Evolutionary conservation across 1,284 basidiomycete genomes (phyloP).

Genomic region (Moesziomyces sp.): DNA sequence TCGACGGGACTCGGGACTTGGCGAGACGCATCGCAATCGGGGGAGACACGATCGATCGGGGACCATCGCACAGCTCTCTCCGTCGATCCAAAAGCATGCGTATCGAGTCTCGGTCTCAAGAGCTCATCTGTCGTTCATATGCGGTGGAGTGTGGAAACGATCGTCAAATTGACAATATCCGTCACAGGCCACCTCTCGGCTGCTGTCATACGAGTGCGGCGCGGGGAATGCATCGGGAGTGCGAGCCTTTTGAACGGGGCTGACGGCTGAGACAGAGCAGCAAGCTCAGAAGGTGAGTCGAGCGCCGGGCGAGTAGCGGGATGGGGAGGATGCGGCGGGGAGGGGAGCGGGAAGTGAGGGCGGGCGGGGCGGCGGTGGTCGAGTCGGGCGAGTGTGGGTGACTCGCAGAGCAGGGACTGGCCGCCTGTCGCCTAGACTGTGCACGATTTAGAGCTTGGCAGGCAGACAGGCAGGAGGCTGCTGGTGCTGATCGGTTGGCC

Average conservation of each 20-base stretch:
- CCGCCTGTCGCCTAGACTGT: neutral
- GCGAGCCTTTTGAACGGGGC: neutral
- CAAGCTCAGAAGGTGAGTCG: too few species aligned
- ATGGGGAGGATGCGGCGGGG: conserved; percentile 11
- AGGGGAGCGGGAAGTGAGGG: conserved; percentile 1
- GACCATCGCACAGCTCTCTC: neutral
- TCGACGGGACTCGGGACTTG: conserved; percentile 9
- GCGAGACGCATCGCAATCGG: neutral
- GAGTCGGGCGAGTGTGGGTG: too few species aligned
- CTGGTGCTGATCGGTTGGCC: too few species aligned
- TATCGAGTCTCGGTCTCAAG: neutral
- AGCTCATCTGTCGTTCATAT: neutral
- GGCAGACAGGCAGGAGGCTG: too few species aligned
- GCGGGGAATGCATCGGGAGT: neutral
- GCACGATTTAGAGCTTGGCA: neutral
- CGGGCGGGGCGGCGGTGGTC: neutral
- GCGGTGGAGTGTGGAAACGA: neutral
- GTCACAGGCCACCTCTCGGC: neutral
- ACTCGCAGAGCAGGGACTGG: conserved; percentile 9
- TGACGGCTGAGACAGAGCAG: neutral
- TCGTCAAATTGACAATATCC: neutral
- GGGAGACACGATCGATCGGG: neutral
- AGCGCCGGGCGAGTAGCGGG: neutral
- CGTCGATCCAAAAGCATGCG: neutral
- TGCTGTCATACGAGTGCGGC: neutral